These are phyloP conservation scores for Metarhizium rileyi DNA, from an alignment of 2,329 filamentous ascomycete species.

Conservation along the genomic window DNA sequence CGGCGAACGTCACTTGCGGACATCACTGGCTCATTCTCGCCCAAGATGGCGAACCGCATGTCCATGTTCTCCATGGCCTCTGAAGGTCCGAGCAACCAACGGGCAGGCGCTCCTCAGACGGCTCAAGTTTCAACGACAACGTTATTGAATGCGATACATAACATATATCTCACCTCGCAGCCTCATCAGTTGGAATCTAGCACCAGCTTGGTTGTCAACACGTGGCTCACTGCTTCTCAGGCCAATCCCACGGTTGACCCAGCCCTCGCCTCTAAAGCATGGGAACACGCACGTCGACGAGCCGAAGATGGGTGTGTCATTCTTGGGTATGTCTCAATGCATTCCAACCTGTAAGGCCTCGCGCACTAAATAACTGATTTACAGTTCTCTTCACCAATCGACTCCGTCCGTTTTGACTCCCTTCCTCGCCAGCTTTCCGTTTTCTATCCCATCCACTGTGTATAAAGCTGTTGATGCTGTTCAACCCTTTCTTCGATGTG, in stretches of 20 bases:
- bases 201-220: constrained; percentile 89
- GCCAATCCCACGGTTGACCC: constrained; percentile 66
- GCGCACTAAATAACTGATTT: constrained; percentile 9
- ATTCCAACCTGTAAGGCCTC: neutral
- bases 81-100: constrained; percentile 48
- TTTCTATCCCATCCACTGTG: constrained; percentile 65
- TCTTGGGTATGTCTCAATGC: constrained; percentile 54
- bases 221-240: constrained; percentile 77
- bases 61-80: constrained; percentile 61
- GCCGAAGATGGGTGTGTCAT: constrained; percentile 94
- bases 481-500: constrained; percentile 76
- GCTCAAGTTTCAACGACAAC: constrained; percentile 86
- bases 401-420: constrained; percentile 75
- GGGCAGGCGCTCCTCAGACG: constrained; percentile 55
- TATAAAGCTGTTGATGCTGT: constrained; percentile 74
- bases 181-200: constrained; percentile 84
- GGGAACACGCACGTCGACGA: constrained; percentile 91
- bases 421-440: constrained; percentile 71
- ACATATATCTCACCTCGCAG: constrained; percentile 71
- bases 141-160: constrained; percentile 84
- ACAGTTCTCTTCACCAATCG: constrained; percentile 78
- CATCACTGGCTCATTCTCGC: constrained; percentile 16
- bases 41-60: constrained; percentile 51
- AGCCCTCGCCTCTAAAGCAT: constrained; percentile 69
- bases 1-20: constrained; percentile 31